These are phyloP conservation scores for Dactylellina sp. DNA, from an alignment of 2,329 filamentous ascomycete genomes.

Conservation along the genomic window DNA sequence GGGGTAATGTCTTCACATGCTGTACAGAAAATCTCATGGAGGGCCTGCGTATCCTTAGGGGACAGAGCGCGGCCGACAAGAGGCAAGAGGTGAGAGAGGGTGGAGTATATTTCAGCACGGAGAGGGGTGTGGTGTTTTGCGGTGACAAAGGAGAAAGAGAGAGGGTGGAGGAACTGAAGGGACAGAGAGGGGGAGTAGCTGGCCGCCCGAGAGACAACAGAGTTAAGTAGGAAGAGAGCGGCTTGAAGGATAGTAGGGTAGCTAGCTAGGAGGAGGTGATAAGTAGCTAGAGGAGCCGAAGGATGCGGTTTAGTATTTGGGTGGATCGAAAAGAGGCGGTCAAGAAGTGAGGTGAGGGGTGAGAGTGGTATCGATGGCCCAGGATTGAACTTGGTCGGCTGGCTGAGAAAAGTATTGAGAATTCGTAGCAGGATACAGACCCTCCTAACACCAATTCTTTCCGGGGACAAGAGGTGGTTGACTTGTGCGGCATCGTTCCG, in stretches of 20 bases:
- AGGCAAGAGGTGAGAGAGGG: conserved; percentile 20
- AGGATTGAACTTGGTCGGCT: conserved; percentile 34
- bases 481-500: conserved; percentile 1
- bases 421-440: conserved; percentile 6
- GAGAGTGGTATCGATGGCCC: conserved; percentile 31
- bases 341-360: conserved; percentile 25
- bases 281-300: conserved; percentile 19
- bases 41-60: conserved; percentile 23
- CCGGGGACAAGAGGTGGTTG: conserved; percentile 36
- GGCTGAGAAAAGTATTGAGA: conserved; percentile 25
- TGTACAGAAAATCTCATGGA: conserved; percentile 22
- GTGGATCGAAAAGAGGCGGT: conserved; percentile 43
- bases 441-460: conserved; percentile 30
- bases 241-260: conserved; percentile 24
- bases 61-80: conserved; percentile 33
- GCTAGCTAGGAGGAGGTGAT: conserved; percentile 29
- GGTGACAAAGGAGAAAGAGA: conserved; percentile 32
- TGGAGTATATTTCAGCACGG: conserved; percentile 15
- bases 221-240: conserved; percentile 3
- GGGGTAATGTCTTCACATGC: conserved; percentile 52
- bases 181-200: conserved; percentile 30
- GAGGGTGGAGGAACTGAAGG: conserved; percentile 44
- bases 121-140: conserved; percentile 22
- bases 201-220: conserved; percentile 12
- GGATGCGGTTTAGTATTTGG: conserved; percentile 31